Evolutionary conservation across 257 asterid genomes (phyloP), one percentile per base, ranked within the genome.

Genomic region (Capsicum baccatum): DNA sequence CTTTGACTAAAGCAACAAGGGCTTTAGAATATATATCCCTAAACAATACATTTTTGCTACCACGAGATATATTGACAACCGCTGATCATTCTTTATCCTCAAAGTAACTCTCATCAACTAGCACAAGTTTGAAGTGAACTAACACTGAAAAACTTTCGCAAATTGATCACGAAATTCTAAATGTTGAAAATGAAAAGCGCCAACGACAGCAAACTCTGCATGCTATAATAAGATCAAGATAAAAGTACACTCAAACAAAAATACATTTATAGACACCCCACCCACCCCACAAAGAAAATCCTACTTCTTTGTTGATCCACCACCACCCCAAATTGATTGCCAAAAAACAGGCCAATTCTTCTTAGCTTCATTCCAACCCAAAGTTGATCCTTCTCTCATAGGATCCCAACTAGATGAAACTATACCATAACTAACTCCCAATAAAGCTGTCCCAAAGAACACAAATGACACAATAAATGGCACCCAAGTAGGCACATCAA

Each of bases 391-490:
- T 87, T 96, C 98, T 88, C 99, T 92, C 89, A 90, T 10, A 0
- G 99, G 99, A 89, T 96, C 99, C 99, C 99, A 96, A 88, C 99
- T 96, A 17, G 99, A 89, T 17, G 99, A 96, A 83, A 96, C 99
- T 81, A 96, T 94, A 52, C 98, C 99, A 85, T 96, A 96, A 86
- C 98, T 94, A 39, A 96, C 90, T 78, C 99, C 99, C 83, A 87
- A 52, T 10, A 94, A 92, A 6, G 98, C 98, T 2, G 95, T 90
- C 58, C 99, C 99, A 66, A 94, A 97, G 92, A 93, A 97, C 66
- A 94, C 12, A 58, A 97, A 97, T 4, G 99, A 95, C 82, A 97
- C 98, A 17, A 97, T 90, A 82, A 97, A 88, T 47, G 99, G 98
- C 42, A 94, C 86, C 98, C 98, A 97, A 9, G 91, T 91, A 17